Evolutionary conservation across 148 eudicot genomes (phyloP), one percentile per base, ranked within the genome.

Genomic region (Fagopyrum tataricum): DNA sequence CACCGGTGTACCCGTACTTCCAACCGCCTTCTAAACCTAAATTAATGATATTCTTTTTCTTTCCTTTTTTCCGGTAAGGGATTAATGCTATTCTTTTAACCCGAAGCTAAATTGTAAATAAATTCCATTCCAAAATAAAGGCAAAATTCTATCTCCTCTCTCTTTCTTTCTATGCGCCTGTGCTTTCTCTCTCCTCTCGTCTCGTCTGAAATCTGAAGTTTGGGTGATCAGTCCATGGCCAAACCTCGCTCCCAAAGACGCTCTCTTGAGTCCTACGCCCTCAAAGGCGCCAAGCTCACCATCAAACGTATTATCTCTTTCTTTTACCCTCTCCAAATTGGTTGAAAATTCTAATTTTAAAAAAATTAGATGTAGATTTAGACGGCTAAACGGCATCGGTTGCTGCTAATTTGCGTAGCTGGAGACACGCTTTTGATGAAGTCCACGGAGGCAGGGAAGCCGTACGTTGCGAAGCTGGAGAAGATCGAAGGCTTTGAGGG

Each of bases 391-490:
- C 49, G 15, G 15, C 49, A 14, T 46, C 12, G 12, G 49, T 6
- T 46, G 12, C 1, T 14, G 74, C 74, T 48, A 31, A 24, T 39
- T 79, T 61, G 53, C 49, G 61, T 69, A 85, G 88, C 83, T 39
- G 88, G 88, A 0, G 86, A 83, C 49, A 80, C 81, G 73, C 86
- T 85, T 68, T 72, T 85, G 82, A 83, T 85, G 84, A 67, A 86
- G 39, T 86, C 88, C 39, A 62, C 78, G 44, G 88, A 85, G 62
- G 74, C 69, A 7, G 81, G 75, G 78, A 82, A 82, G 17, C 79
- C 86, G 0, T 86, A 83, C n/a, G 87, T 86, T 52, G 89, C 86
- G 0, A 76, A 78, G 0, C 76, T 86, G 49, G 87, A 86, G 78
- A 78, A 76, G 73, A 77, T 86, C 37, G 87, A 83, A 71, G 81